Evolutionary conservation across 805 yeast genomes (phyloP), one percentile per base, ranked within the genome.

Genomic region (Metschnikowia lochheadii): DNA sequence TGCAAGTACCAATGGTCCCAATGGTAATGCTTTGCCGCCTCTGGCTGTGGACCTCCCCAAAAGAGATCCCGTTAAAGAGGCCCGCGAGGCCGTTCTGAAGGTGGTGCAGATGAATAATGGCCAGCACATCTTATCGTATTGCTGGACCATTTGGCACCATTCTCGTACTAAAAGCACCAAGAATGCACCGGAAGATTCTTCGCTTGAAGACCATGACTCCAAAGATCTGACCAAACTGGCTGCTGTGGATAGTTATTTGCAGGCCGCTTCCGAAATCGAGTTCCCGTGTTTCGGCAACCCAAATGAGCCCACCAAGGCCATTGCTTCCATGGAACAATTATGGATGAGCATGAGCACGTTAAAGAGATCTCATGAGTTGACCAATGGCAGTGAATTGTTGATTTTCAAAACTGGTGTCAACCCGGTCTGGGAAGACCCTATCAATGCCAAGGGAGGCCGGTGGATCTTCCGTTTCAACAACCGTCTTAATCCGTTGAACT

Each of bases 381-480:
- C 69, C 17, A 63, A 65, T 43, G 82, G 81, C 18, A 71, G 81
- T 23, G 85, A 82, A 60, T 70, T 78, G 49, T 78, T 81, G 52
- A 63, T 83, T 8, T 83, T 83, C 67, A 81, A 81, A 56, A 67
- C 75, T 32, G 85, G 84, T 2, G 73, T 82, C 35, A 77, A 78
- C 55, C 88, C 88, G 10, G 78, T 81, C 44, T 83, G 88, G 87
- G 87, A 83, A 60, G 87, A 83, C 60, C 83, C 84, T 7, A 68
- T 74, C 45, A 83, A 83, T 60, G 65, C 76, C 52, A 68, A 72
- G 46, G 87, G 87, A 35, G 87, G 88, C 2, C 68, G 85, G 56
- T 82, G 85, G 85, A 74, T 79, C 17, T 77, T 81, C 56, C 69
- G 82, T 54, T 75, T 81, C 56, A 64, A 68, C 58, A 66, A 79